Evolutionary conservation across 192 early-diverging fungal species (phyloP), one percentile per base, ranked within the genome.

Genomic region (Spizellomyces punctatus): DNA sequence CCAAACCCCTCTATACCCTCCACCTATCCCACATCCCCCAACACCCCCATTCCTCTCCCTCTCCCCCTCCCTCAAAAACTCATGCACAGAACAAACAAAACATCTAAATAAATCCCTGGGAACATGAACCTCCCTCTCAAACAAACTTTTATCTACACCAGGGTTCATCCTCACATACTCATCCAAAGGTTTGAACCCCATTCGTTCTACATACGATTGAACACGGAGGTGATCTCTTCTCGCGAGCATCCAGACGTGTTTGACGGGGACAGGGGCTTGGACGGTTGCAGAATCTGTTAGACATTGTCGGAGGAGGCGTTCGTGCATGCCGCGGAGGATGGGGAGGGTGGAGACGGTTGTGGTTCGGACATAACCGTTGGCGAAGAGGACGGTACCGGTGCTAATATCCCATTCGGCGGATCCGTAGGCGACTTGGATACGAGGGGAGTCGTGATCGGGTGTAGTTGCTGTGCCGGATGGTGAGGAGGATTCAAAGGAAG

Each of bases 401-500:
- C 46, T 10, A 7, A 56, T 63, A 41, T 63, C 59, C 71, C 71
- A 72, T 45, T 72, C 61, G 16, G 47, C 62, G 10, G 36, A 16
- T 8, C 42, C 10, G 42, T 72, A 72, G 14, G 55, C 71, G 60
- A 72, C 71, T 57, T 72, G 71, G 52, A 72, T 59, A 2, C 50
- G 50, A 19, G 50, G 50, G 50, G 50, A 54, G 12, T 54, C 50
- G 12, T 54, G 14, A 19, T 12, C 50, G 9, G 21, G 57, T 10
- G 17, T 14, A 3, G 47, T 54, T 16, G 68, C 57, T 22, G 59
- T n/a, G 12, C 12, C 19, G 12, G 10, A 14, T 61, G 22, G 22
- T 12, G 59, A 12, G 10, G 59, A 2, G 12, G 59, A 36, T 12
- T n/a, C n/a, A 1, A 5, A 22, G 19, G 59, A 14, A 2, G 59